phyloP scores from a whole-genome alignment of 345 rosid genomes.

The Populus davidiana region DNA sequence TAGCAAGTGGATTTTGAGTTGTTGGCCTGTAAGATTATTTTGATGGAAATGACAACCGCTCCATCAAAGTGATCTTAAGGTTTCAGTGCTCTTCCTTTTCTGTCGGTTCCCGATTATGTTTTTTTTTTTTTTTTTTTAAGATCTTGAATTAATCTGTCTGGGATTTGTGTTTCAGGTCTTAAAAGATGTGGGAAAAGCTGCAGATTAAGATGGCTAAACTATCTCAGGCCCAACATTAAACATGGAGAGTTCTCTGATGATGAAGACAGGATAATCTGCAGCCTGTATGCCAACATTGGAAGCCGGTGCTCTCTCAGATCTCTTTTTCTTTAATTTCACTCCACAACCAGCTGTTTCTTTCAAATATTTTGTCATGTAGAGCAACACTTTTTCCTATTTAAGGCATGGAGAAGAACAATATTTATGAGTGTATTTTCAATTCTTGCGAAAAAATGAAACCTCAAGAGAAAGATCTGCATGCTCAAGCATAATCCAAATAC shows the following conservation, averaged over 20 bases:
- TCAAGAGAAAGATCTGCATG: slow-evolving; percentile 16
- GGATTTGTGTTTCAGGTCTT: slow-evolving; percentile 19
- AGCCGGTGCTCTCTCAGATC: slow-evolving; percentile 21
- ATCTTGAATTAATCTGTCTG: background rate
- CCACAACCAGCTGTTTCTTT: background rate
- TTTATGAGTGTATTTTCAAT: background rate
- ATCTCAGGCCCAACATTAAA: slow-evolving; percentile 33
- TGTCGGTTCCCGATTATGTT: background rate
- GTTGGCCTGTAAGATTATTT: background rate
- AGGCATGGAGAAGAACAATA: background rate
- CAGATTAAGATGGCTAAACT: slow-evolving; percentile 37
- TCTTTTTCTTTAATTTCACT: background rate
- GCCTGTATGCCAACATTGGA: slow-evolving; percentile 34
- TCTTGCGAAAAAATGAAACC: background rate
- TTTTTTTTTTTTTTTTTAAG: background rate
- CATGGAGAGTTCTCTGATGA: slow-evolving; percentile 36
- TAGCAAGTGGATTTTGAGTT: background rate
- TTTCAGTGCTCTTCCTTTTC: background rate
- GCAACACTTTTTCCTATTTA: background rate
- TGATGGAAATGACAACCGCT: background rate
- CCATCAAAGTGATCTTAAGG: background rate
- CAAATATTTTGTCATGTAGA: background rate
- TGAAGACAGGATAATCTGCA: slow-evolving; percentile 34
- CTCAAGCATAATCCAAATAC: slow-evolving; percentile 25
- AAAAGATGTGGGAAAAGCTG: slow-evolving; percentile 39